Evolutionary conservation across 2,329 filamentous ascomycete species (phyloP).

Genomic region (Raffaelea deltoideospora): DNA sequence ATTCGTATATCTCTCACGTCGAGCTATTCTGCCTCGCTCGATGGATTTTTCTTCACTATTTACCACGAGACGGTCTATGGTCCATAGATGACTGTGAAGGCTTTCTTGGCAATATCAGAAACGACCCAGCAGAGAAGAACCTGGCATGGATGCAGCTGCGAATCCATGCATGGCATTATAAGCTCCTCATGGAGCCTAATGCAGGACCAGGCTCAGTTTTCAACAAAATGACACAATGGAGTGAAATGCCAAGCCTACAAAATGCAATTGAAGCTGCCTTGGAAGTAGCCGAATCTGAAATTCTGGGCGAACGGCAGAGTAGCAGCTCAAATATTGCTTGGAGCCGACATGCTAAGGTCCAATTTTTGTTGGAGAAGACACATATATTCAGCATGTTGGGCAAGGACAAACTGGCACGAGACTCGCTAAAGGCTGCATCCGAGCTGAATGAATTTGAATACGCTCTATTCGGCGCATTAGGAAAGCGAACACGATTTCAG

Average conservation of each 20-base stretch:
- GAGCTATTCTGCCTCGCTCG: conserved; percentile 69
- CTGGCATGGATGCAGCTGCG: conserved; percentile 52
- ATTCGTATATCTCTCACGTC: conserved; percentile 67
- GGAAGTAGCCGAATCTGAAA: conserved; percentile 22
- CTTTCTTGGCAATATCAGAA: conserved; percentile 21
- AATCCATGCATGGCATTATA: conserved; percentile 55
- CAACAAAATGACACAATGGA: conserved; percentile 41
- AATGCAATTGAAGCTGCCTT: conserved; percentile 29
- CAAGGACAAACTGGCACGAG: conserved; percentile 57
- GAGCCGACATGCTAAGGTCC: conserved; percentile 37
- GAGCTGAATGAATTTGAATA: conserved; percentile 59
- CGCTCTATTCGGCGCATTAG: conserved; percentile 69
- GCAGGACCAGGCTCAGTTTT: conserved; percentile 38
- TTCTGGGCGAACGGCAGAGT: conserved; percentile 10
- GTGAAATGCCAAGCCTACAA: conserved; percentile 41
- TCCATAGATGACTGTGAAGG: too few relatives aligned
- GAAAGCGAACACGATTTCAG: conserved; percentile 72
- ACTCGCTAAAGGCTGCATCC: conserved; percentile 55
- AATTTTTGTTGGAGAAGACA: conserved; percentile 68
- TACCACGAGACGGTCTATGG: too few relatives aligned
- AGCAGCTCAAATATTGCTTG: conserved; percentile 16
- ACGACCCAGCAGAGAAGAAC: conserved; percentile 16
- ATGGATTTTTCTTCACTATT: conserved; percentile 9
- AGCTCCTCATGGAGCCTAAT: conserved; percentile 41
- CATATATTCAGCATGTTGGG: conserved; percentile 76